Evolutionary conservation across 2,329 filamentous ascomycete genomes (phyloP).

Genomic region (Dactylellina drechsleri): DNA sequence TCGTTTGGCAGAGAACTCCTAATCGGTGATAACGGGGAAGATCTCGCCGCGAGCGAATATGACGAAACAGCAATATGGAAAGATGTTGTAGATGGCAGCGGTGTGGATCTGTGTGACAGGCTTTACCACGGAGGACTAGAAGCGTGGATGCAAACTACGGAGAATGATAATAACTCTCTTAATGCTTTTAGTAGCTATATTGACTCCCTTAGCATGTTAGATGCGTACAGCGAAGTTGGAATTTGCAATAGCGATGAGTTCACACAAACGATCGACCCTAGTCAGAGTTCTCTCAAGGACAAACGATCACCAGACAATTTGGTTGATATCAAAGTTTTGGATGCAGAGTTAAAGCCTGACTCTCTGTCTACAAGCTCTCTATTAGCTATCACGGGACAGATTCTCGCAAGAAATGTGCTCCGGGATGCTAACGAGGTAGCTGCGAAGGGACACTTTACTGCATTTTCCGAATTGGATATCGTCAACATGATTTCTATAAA

Average conservation of each 20-base stretch:
- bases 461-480: slow-evolving; percentile 24
- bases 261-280: slow-evolving; percentile 6
- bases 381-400: slow-evolving; percentile 32
- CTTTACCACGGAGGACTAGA: slow-evolving; percentile 61
- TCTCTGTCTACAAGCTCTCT: slow-evolving; percentile 31
- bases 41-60: slow-evolving; percentile 61
- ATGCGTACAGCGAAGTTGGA: slow-evolving; percentile 10
- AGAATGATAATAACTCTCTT: slow-evolving; percentile 52
- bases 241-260: slow-evolving; percentile 1
- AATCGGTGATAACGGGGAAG: slow-evolving; percentile 55
- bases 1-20: slow-evolving; percentile 73
- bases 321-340: slow-evolving; percentile 20
- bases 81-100: slow-evolving; percentile 75
- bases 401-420: slow-evolving; percentile 35
- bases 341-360: slow-evolving; percentile 41
- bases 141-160: slow-evolving; percentile 63
- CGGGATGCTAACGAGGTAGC: slow-evolving; percentile 1
- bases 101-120: slow-evolving; percentile 71
- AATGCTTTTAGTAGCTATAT: slow-evolving; percentile 40
- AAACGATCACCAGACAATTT: slow-evolving; percentile 30
- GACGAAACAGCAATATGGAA: slow-evolving; percentile 72
- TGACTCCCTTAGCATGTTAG: slow-evolving; percentile 38
- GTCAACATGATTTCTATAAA: slow-evolving; percentile 43
- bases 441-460: slow-evolving; percentile 11
- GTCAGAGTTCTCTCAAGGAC: slow-evolving; percentile 22